Percentiles rank a stretch among this genome's conserved stretches.
phyloP scores from a whole-genome alignment of 1,139 yeast species.

The Yamadazyma mexicana region DNA sequence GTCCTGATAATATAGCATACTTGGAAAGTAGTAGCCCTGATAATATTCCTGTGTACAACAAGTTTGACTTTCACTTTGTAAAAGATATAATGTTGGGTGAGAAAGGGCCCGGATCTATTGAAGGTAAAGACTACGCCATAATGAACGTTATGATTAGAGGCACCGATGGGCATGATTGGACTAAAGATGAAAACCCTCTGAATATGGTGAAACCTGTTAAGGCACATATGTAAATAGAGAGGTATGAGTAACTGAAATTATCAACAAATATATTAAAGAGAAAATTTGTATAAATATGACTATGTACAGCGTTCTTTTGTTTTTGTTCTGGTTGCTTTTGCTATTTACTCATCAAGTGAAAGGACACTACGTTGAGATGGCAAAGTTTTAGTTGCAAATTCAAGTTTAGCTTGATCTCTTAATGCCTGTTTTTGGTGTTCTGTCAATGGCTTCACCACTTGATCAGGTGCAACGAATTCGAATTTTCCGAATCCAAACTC shows the following conservation, averaged over 20 bases:
- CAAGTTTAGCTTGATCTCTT: constrained; percentile 39
- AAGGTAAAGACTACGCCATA: constrained; percentile 49
- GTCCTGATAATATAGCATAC: constrained; percentile 44
- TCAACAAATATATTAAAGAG: not conserved
- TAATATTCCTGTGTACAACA: constrained; percentile 59
- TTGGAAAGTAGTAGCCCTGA: constrained; percentile 56
- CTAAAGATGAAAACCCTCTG: constrained; percentile 15
- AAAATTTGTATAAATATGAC: constrained; percentile 3
- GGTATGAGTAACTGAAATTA: not conserved
- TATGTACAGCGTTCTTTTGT: constrained; percentile 6
- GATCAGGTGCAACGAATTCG: constrained; percentile 81
- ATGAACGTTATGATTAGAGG: constrained; percentile 63
- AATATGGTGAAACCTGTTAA: constrained; percentile 15
- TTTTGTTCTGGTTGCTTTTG: no score
- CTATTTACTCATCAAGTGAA: constrained; percentile 53
- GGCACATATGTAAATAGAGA: not conserved
- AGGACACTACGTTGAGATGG: constrained; percentile 67
- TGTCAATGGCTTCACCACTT: constrained; percentile 72
- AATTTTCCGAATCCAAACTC: constrained; percentile 92
- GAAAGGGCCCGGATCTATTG: constrained; percentile 28
- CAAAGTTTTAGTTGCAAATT: constrained; percentile 38
- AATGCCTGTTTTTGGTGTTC: constrained; percentile 55
- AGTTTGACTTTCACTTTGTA: constrained; percentile 54
- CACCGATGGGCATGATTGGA: constrained; percentile 41
- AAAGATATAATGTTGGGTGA: constrained; percentile 53